Conservation (phyloP, 2,329 filamentous ascomycete species). For the Chrysoporthe cubensis region DNA sequence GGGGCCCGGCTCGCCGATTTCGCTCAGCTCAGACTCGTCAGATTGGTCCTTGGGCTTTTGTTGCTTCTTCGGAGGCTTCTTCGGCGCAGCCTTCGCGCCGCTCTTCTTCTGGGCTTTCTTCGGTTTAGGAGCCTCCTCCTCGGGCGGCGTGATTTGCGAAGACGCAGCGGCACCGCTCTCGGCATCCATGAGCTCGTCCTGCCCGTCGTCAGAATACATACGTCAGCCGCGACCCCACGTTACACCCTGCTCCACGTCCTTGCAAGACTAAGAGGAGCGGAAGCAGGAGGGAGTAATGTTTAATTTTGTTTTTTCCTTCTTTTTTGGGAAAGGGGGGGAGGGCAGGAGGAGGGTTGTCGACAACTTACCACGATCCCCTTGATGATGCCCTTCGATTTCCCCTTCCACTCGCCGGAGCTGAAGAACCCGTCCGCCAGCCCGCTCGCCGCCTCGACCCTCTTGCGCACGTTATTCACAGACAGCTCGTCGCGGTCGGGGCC, state of each 20-base stretch:
- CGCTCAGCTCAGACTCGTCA: constrained; percentile 28
- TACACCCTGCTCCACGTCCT: not conserved
- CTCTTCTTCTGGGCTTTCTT: constrained; percentile 38
- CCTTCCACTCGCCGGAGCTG: constrained; percentile 56
- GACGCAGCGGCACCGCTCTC: constrained; percentile 21
- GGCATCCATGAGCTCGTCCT: constrained; percentile 21
- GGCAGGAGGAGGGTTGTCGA: not conserved
- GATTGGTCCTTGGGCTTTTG: constrained; percentile 37
- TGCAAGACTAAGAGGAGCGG: not conserved
- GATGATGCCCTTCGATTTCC: constrained; percentile 61
- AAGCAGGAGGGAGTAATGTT: not conserved
- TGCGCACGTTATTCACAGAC: constrained; percentile 62
- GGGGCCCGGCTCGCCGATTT: constrained; percentile 28
- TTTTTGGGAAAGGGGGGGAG: too few relatives aligned
- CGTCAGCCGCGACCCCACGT: not conserved
- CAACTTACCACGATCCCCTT: constrained; percentile 56
- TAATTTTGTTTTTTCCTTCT: not conserved
- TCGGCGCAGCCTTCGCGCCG: constrained; percentile 29
- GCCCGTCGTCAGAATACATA: constrained; percentile 2
- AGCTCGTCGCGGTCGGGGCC: constrained; percentile 48
- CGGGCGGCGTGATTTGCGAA: constrained; percentile 6
- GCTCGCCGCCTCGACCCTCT: constrained; percentile 53
- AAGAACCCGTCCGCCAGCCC: constrained; percentile 57
- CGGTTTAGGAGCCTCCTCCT: constrained; percentile 22
- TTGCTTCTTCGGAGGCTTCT: constrained; percentile 37